Conservation (phyloP, 2,329 filamentous ascomycete genomes). For the Zelopaecilomyces penicillatus region DNA sequence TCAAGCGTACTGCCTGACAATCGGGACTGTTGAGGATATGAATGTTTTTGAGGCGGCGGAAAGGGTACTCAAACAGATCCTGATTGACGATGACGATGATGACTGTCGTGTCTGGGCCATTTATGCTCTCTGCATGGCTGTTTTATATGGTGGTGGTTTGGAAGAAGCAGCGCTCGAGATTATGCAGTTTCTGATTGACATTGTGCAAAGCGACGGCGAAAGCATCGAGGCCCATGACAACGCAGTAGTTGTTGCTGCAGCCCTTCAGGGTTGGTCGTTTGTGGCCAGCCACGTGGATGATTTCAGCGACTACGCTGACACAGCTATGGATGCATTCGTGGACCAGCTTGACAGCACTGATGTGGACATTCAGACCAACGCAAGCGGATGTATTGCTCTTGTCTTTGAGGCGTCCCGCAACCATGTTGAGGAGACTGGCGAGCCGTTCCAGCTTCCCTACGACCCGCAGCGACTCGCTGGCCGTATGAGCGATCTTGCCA, state of each 20-base stretch:
- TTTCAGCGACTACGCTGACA: conserved; percentile 60
- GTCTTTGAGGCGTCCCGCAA: conserved; percentile 63
- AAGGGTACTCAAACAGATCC: conserved; percentile 25
- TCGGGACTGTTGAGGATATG: conserved; percentile 56
- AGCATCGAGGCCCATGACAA: conserved; percentile 64
- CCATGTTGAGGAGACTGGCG: conserved; percentile 40
- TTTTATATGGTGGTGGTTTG: conserved; percentile 67
- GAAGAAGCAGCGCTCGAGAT: conserved; percentile 60
- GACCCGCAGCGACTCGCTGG: conserved; percentile 41
- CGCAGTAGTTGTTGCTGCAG: conserved; percentile 61
- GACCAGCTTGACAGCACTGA: conserved; percentile 76
- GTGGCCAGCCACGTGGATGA: conserved; percentile 71
- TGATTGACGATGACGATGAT: conserved; percentile 50
- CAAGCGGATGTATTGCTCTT: conserved; percentile 72
- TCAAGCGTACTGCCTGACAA: conserved; percentile 62
- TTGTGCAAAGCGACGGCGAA: conserved; percentile 71
- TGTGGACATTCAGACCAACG: conserved; percentile 64
- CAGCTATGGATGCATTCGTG: conserved; percentile 70
- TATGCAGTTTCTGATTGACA: conserved; percentile 68
- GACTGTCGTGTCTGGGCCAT: conserved; percentile 61
- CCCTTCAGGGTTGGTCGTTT: conserved; percentile 71
- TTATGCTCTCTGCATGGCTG: conserved; percentile 62
- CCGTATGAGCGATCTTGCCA: conserved; percentile 39
- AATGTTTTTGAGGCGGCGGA: conserved; percentile 23
- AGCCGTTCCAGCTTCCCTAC: conserved; percentile 41